Percentiles rank a stretch among this genome's conserved stretches.
These are phyloP conservation scores for Brassica cretica DNA, from an alignment of 345 rosid species.

Conservation along the genomic window DNA sequence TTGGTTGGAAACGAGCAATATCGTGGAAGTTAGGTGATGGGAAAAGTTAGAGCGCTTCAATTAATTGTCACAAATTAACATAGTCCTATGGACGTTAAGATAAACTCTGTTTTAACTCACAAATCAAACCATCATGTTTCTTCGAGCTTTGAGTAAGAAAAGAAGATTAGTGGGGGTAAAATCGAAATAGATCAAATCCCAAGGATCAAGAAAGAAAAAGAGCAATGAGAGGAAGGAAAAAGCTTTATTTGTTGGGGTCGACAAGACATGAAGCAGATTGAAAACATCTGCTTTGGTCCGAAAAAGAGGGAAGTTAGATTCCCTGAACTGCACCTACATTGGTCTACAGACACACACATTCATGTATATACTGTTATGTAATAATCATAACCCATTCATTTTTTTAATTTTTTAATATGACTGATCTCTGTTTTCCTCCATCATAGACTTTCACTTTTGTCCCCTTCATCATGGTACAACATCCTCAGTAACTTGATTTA, in stretches of 20 bases:
- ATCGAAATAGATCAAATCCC: slow-evolving; percentile 33
- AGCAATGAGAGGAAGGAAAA: not conserved
- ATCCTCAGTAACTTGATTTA: slow-evolving; percentile 26
- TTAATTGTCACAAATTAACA: not conserved
- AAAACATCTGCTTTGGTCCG: slow-evolving; percentile 35
- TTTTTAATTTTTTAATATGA: not conserved
- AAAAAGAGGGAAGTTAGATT: slow-evolving; percentile 37
- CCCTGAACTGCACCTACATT: slow-evolving; percentile 31
- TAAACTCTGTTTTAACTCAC: not conserved
- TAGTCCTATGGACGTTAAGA: not conserved
- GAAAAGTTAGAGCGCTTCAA: not conserved
- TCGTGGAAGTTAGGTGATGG: slow-evolving; percentile 22
- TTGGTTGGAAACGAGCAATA: slow-evolving; percentile 28
- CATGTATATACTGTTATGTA: slow-evolving; percentile 9
- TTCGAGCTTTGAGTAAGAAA: slow-evolving; percentile 18
- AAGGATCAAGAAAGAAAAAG: slow-evolving; percentile 34
- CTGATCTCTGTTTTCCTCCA: slow-evolving; percentile 21
- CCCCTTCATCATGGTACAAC: slow-evolving; percentile 31
- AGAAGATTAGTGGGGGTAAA: not conserved
- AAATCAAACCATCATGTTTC: slow-evolving; percentile 21
- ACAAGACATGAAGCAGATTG: slow-evolving; percentile 26
- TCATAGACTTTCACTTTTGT: slow-evolving; percentile 40
- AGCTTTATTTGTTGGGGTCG: slow-evolving; percentile 37
- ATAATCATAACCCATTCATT: not conserved
- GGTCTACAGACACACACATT: slow-evolving; percentile 9